phyloP scores from a whole-genome alignment of 768 basidiomycete genomes.

The Auricularia sp. region DNA sequence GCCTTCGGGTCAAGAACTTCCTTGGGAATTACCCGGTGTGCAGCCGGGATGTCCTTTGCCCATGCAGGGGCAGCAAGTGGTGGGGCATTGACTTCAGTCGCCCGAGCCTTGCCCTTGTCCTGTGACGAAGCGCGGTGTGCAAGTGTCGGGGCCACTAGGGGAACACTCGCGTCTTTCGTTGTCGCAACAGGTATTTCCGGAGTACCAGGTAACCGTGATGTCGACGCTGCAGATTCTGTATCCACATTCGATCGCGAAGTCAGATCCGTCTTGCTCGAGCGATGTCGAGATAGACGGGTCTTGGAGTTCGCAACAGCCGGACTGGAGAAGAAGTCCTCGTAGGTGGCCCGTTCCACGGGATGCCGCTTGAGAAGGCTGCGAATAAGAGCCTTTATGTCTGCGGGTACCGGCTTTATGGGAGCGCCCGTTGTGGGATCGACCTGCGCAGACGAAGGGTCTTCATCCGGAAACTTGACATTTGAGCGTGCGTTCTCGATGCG shows the following conservation, averaged over 20 bases:
- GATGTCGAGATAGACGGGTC: conserved; percentile 37
- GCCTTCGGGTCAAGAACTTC: conserved; percentile 72
- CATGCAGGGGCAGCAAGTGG: background rate
- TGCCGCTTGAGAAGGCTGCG: conserved; percentile 72
- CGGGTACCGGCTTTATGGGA: conserved; percentile 51
- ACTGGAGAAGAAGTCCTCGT: conserved; percentile 87
- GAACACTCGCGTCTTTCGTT: too few species aligned
- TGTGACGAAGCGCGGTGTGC: too few species aligned
- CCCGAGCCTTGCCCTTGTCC: too few species aligned
- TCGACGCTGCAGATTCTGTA: background rate
- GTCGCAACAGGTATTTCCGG: too few species aligned
- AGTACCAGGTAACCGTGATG: background rate
- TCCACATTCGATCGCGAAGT: background rate
- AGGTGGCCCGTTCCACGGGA: conserved; percentile 76
- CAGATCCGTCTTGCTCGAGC: background rate
- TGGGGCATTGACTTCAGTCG: too few species aligned
- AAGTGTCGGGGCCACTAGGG: too few species aligned
- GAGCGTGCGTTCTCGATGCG: conserved; percentile 88
- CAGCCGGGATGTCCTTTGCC: conserved; percentile 48
- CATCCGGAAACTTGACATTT: conserved; percentile 83
- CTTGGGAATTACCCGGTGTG: conserved; percentile 64
- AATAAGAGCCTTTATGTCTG: conserved; percentile 83
- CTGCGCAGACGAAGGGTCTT: conserved; percentile 47
- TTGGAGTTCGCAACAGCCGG: conserved; percentile 67
- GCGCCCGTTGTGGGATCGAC: conserved; percentile 39